phyloP scores from a whole-genome alignment of 164 flowering plant species.

The Vitis rupestris region DNA sequence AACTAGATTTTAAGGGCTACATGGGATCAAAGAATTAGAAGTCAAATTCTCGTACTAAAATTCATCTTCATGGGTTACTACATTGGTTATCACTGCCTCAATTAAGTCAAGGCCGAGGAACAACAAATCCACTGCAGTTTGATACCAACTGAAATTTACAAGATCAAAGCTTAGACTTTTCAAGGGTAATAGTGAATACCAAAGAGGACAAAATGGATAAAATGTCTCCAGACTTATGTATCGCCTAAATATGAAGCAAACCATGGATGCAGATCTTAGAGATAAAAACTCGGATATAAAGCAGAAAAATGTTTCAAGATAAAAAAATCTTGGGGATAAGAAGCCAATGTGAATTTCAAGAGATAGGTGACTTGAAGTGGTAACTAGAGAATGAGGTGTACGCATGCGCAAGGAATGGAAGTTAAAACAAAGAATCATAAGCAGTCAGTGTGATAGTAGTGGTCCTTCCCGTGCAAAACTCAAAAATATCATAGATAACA shows the following conservation, averaged over 20 bases:
- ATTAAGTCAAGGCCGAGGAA: neutral
- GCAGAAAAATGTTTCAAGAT: neutral
- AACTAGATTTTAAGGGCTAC: neutral
- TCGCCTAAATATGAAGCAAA: neutral
- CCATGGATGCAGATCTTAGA: neutral
- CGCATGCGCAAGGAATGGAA: neutral
- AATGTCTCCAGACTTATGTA: too few species aligned
- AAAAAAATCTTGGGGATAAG: neutral
- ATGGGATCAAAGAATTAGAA: neutral
- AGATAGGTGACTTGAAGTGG: neutral
- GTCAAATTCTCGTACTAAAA: neutral
- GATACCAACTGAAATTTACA: too few species aligned
- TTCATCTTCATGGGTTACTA: neutral
- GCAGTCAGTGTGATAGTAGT: too few species aligned
- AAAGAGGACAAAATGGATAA: too few species aligned
- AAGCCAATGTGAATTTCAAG: neutral
- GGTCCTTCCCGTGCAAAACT: neutral
- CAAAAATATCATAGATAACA: neutral
- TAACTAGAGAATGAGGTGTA: neutral
- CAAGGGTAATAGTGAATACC: too few species aligned
- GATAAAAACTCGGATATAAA: neutral
- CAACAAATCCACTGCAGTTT: neutral
- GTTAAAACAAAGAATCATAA: neutral
- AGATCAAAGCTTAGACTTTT: too few species aligned
- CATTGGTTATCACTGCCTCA: neutral